Base-by-base conservation (phyloP, 805 yeast genomes). In the Pichia phayaonensis region DNA sequence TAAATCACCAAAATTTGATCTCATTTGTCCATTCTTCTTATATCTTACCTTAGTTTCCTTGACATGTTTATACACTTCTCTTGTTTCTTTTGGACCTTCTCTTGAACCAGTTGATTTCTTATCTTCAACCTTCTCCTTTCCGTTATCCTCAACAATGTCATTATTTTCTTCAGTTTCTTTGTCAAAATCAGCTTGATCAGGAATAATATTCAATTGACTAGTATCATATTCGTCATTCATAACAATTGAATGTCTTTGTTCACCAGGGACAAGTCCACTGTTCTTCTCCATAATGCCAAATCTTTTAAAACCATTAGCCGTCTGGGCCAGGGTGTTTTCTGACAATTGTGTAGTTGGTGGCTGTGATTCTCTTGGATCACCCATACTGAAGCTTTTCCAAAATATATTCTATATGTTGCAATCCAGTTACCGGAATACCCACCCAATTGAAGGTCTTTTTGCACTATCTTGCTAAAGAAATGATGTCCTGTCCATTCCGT, bases 1-100 rank as follows among this genome's bases (percentile, higher is more conserved):
- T 21, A 79, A 70, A 61, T 82, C 87, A 5, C 75, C 73, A 59
- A 81, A 80, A 49, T 76, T 72, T 3, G 84, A 80, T 27, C 76
- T 64, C 54, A 70, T 71, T 40, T 66, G 43, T 6, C 72, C 72
- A 45, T 69, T 68, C 21, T 54, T 52, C 10, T 57, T 57, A 52
- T 56, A 58, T 38, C 69, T 24, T 36, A 54, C 47, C 23, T 53
- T 47, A 44, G 47, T 51, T 8, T 23, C 15, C 18, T 18, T 40
- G 11, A 50, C 42, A 40, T 53, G 47, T 20, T 36, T 45, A 12
- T 20, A 15, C 34, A 47, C 40, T n/a, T 13, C 18, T n/a, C 18
- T 36, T 40, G 16, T 40, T 13, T 15, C 18, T 2, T 27, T 34
- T 44, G 31, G 23, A 31, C 20, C 38, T 20, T 23, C 20, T 39